Base-by-base conservation (phyloP, 2,329 filamentous ascomycete species). In the Alternaria panax region DNA sequence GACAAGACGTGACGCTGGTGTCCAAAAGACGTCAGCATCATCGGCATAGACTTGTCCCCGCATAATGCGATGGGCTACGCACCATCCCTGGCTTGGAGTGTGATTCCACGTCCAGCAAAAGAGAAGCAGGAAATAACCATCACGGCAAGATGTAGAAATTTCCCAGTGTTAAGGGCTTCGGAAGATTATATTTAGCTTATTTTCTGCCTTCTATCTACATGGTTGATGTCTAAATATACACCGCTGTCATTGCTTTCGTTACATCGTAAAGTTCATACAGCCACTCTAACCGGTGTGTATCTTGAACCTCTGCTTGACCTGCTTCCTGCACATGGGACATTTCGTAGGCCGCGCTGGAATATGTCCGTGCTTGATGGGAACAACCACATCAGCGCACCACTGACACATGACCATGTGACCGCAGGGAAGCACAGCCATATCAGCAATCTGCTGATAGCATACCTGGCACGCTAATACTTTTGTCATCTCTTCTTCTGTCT, bases 381-480 rank as follows among this genome's bases (percentile, higher is more conserved):
- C 78, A 43, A 82, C 79, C 50, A 83, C 79, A 50, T 84, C 82
- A 3, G 82, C 83, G 63, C 84, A 86, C 83, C 83, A 86, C 38
- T 79, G 74, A 66, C 84, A 86, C 78, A 86, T 82, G 32, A 83
- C 78, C 61, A 85, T 78, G 68, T 86, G 84, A 0, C 84, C 84
- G 60, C 84, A 87, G 0, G 84, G 84, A 34, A 86, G 65, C 18
- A 84, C 73, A 2, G 82, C 84, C 7, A 82, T 81, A 59, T 86
- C 82, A 0, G 85, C 82, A 2, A 82, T 48, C 66, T 86, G 84
- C 9, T 77, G 78, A 65, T 84, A 84, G 67, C 84, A 87, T 18
- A 85, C 78, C 60, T 83, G 81, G 63, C 84, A 87, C 41, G 83
- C 80, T 27, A 87, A 70, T 30, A 80, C 81, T 38, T 83, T 74